Evolutionary conservation across 192 early-diverging fungal species (phyloP).

Genomic region (Polychytrium aggregatum): DNA sequence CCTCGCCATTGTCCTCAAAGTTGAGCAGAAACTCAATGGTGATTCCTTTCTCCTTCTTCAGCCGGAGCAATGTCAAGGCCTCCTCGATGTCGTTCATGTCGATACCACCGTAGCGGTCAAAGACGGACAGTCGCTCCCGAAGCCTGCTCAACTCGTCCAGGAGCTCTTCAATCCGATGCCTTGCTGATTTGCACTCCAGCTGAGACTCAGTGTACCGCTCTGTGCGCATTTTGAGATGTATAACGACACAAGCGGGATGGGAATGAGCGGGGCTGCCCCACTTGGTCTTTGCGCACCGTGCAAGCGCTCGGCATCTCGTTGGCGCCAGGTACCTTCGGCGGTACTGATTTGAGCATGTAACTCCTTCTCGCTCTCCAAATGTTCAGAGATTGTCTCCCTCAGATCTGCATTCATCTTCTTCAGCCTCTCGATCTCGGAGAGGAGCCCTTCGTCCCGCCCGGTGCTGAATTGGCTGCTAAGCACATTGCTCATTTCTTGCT

Average conservation of each 20-base stretch:
- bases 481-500: constrained; percentile 30
- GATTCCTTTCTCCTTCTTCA: constrained; percentile 27
- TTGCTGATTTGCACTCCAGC: too few relatives aligned
- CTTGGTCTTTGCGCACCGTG: too few relatives aligned
- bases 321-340: too few relatives aligned
- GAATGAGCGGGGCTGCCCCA: too few relatives aligned
- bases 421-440: constrained; percentile 21
- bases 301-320: too few relatives aligned
- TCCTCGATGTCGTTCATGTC: constrained; percentile 38
- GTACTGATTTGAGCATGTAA: too few relatives aligned
- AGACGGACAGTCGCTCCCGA: constrained; percentile 13
- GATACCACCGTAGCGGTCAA: constrained; percentile 24
- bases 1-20: constrained; percentile 21
- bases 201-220: too few relatives aligned
- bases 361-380: constrained; percentile 20
- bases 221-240: too few relatives aligned
- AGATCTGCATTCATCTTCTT: constrained; percentile 16
- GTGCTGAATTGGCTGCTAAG: constrained; percentile 24
- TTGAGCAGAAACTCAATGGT: constrained; percentile 27
- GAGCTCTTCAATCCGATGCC: too few relatives aligned
- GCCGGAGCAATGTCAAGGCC: constrained; percentile 29
- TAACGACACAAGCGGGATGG: too few relatives aligned
- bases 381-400: constrained; percentile 8
- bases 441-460: constrained; percentile 28
- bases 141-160: constrained; percentile 27